Conservation (phyloP, 352 stramenopile genomes). For the Saprolegnia diclina region DNA sequence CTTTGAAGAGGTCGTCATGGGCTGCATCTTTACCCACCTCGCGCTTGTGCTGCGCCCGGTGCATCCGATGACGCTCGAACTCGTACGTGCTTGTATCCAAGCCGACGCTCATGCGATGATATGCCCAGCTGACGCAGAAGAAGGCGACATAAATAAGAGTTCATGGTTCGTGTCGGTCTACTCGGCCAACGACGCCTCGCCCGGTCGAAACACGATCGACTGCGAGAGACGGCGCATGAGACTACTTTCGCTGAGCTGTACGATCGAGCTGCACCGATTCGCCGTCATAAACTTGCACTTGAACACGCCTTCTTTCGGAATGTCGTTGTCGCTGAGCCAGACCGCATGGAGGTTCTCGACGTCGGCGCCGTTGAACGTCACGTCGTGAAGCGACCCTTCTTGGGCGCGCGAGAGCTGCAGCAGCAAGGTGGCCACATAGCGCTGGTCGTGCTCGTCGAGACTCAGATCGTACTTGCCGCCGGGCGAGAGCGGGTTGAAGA, state of each 20-base stretch:
- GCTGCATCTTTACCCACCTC: constrained; percentile 42
- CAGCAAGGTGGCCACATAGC: constrained; percentile 12
- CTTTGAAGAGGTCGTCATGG: constrained; percentile 39
- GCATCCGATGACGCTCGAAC: constrained; percentile 28
- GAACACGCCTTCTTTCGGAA: background rate
- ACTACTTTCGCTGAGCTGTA: constrained; percentile 16
- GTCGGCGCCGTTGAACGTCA: background rate
- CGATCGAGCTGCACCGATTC: constrained; percentile 15
- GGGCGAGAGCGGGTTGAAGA: constrained; percentile 23
- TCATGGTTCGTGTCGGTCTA: too few relatives aligned
- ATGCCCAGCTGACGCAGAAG: background rate
- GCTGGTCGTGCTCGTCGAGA: constrained; percentile 21
- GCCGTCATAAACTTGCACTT: constrained; percentile 25
- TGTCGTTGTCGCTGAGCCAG: background rate
- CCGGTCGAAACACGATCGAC: constrained; percentile 5
- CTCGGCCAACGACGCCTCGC: background rate
- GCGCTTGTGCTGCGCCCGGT: constrained; percentile 43
- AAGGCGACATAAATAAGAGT: background rate
- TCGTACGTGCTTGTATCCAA: background rate
- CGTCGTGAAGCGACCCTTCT: constrained; percentile 6
- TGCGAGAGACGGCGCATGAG: constrained; percentile 5
- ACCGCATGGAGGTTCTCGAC: background rate
- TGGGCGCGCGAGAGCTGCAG: constrained; percentile 2
- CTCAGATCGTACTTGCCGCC: constrained; percentile 22
- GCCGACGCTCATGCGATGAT: background rate